Evolutionary conservation across 306 rosid species (phyloP).

Genomic region (Gleditsia sinensis): DNA sequence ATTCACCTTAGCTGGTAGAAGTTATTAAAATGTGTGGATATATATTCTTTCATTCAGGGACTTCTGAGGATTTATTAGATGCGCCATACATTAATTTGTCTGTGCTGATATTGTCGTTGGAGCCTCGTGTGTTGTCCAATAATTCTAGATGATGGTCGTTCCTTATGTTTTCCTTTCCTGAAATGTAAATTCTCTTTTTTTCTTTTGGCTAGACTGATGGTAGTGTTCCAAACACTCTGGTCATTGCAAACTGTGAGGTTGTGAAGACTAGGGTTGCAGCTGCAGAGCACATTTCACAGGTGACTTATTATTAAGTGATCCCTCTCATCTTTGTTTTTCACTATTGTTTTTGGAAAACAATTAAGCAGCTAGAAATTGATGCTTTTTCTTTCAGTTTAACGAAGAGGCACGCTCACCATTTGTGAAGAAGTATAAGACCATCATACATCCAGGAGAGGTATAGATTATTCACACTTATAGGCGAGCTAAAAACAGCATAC

Average conservation of each 20-base stretch:
- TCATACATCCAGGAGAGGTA: constrained; percentile 99
- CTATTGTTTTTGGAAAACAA: background rate
- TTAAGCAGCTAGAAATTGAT: constrained; percentile 19
- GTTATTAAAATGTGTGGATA: background rate
- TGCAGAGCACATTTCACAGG: constrained; percentile 99
- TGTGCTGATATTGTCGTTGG: background rate
- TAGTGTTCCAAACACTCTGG: constrained; percentile 96
- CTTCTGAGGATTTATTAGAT: background rate
- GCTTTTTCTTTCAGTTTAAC: constrained; percentile 67
- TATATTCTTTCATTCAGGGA: background rate
- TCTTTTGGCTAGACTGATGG: constrained; percentile 82
- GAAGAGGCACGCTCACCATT: constrained; percentile 99
- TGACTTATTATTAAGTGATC: constrained; percentile 26
- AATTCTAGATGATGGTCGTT: background rate
- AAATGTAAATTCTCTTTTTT: background rate
- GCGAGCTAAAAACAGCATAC: background rate
- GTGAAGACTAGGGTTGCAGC: constrained; percentile 99
- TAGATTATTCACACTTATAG: background rate
- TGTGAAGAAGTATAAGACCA: constrained; percentile 98
- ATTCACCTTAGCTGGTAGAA: background rate
- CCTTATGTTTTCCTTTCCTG: background rate
- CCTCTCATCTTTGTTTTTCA: constrained; percentile 4
- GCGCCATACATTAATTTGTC: background rate
- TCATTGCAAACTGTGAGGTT: constrained; percentile 97
- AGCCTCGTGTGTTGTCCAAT: background rate